A percentile compares a stretch with the other conserved stretches of the same genome.
Conservation (phyloP, 2,329 filamentous ascomycete species). For the Stenocarpella maydis region DNA sequence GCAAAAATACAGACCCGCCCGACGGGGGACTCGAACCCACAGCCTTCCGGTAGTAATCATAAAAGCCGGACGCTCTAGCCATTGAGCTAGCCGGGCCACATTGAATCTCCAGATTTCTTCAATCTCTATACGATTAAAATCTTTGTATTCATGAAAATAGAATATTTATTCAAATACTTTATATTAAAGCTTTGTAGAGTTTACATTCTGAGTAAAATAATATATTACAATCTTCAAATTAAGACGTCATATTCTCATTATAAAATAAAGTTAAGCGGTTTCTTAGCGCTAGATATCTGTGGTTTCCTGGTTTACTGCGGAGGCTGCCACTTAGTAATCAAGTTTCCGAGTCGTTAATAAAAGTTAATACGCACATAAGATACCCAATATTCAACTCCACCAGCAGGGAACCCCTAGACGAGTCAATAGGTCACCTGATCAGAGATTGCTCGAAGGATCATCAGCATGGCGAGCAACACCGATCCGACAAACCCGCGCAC, state of each 20-base stretch:
- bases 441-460: background rate
- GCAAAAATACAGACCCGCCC: no score
- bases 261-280: no score
- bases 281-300: background rate
- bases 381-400: background rate
- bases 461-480: slow-evolving; percentile 2
- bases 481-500: slow-evolving; percentile 21
- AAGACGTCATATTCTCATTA: no score
- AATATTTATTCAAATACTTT: no score
- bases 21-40: no score
- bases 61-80: slow-evolving; percentile 3
- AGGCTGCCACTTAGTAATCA: slow-evolving; percentile 18
- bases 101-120: no score
- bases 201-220: no score
- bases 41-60: no score
- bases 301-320: background rate
- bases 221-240: no score
- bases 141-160: no score
- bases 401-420: background rate
- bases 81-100: slow-evolving; percentile 8
- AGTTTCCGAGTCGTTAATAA: background rate
- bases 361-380: background rate
- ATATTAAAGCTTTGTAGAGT: no score
- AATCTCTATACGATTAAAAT: no score
- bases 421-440: background rate